phyloP scores from a whole-genome alignment of 768 basidiomycete species.

The Russula compacta region DNA sequence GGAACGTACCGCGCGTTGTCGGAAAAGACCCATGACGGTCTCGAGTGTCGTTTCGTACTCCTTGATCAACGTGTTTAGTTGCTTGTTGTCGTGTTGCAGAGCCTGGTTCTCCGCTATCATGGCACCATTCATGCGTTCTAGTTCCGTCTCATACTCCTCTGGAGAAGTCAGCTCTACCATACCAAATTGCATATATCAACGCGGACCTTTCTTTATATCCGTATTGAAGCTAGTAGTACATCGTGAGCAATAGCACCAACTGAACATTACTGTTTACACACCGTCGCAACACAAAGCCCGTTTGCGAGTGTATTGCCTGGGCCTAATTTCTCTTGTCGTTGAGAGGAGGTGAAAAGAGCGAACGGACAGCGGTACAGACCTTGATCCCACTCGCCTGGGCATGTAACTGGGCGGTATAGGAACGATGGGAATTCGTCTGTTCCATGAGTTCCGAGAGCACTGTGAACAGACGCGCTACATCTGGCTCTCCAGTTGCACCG shows the following conservation, averaged over 20 bases:
- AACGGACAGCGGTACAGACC: conserved; percentile 34
- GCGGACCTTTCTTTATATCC: conserved; percentile 74
- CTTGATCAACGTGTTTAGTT: conserved; percentile 80
- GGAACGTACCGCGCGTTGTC: conserved; percentile 78
- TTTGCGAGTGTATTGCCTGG: conserved; percentile 83
- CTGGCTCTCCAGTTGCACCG: conserved; percentile 38
- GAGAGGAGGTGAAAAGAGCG: not conserved
- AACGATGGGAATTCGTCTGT: conserved; percentile 73
- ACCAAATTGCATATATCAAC: not conserved
- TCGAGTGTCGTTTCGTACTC: conserved; percentile 97
- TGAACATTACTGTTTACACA: conserved; percentile 27
- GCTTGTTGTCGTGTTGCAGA: conserved; percentile 92
- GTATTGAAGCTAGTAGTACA: conserved; percentile 61
- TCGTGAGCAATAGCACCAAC: not conserved
- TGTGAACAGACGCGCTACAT: conserved; percentile 52
- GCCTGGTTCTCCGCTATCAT: conserved; percentile 77
- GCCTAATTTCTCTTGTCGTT: conserved; percentile 35
- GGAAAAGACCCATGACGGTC: conserved; percentile 85
- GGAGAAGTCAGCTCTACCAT: conserved; percentile 8
- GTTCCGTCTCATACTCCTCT: conserved; percentile 87
- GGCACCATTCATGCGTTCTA: conserved; percentile 79
- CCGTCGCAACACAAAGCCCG: conserved; percentile 86
- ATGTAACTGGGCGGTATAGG: conserved; percentile 62
- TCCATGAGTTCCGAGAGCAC: conserved; percentile 74
- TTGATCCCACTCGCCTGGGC: conserved; percentile 69